Evolutionary conservation across 257 asterid species (phyloP).

Genomic region (Eucommia ulmoides): DNA sequence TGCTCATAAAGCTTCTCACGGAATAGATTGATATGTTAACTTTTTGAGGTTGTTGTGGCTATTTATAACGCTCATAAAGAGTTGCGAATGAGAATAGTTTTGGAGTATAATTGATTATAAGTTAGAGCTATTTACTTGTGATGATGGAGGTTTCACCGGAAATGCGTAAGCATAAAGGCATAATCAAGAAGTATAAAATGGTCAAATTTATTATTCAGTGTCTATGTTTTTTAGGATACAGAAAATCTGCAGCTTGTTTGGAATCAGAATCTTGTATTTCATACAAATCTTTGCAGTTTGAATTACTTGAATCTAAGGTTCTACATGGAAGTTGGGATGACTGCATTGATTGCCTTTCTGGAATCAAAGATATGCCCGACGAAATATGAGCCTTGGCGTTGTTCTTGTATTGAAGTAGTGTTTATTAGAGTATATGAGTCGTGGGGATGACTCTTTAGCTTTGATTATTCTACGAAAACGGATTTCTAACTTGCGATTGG

Average conservation of each 20-base stretch:
- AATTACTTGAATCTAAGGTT: conserved; percentile 39
- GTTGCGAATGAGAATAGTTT: conserved; percentile 13
- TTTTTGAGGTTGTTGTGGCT: too few species aligned
- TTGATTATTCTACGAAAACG: conserved; percentile 30
- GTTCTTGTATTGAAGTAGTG: conserved; percentile 59
- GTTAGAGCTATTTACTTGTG: conserved; percentile 31
- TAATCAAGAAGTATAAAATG: conserved; percentile 53
- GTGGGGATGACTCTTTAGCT: conserved; percentile 24
- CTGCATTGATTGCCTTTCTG: conserved; percentile 31
- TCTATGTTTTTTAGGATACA: conserved; percentile 60
- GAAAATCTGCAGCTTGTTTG: conserved; percentile 53
- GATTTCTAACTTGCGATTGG: conserved; percentile 30
- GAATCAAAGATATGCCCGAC: conserved; percentile 33
- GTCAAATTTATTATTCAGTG: conserved; percentile 58
- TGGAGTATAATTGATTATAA: neutral
- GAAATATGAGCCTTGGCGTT: conserved; percentile 51
- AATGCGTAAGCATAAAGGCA: conserved; percentile 43
- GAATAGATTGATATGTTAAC: too few species aligned
- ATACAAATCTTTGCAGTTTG: conserved; percentile 39
- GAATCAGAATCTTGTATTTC: conserved; percentile 71
- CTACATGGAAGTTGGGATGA: conserved; percentile 52
- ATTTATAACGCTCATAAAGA: too few species aligned
- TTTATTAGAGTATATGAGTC: conserved; percentile 49
- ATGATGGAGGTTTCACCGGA: conserved; percentile 27
- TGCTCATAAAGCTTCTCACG: too few species aligned